Evolutionary conservation across 495 filamentous ascomycete genomes (phyloP).

Genomic region (Xylaria telfairii): DNA sequence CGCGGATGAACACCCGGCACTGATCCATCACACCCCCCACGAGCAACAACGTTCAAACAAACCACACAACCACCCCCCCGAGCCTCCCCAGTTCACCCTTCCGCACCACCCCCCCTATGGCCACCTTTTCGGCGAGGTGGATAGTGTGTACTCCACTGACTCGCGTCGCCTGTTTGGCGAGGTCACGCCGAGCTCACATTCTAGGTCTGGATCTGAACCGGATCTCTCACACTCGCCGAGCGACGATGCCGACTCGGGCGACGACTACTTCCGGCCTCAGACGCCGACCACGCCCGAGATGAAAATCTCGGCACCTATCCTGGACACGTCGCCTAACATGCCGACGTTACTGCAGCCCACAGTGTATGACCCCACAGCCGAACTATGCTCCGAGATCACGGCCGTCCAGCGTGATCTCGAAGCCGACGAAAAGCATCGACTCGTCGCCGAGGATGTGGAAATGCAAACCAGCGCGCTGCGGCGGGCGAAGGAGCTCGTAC

Average conservation of each 20-base stretch:
- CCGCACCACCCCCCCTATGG: conserved; percentile 29
- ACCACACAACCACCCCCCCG: conserved; percentile 22
- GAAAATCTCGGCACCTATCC: conserved; percentile 50
- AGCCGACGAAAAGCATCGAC: conserved; percentile 42
- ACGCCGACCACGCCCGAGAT: conserved; percentile 39
- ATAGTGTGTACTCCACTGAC: conserved; percentile 34
- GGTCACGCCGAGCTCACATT: conserved; percentile 29
- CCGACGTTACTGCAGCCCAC: conserved; percentile 39
- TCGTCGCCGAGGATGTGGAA: conserved; percentile 48
- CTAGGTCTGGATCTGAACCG: conserved; percentile 33
- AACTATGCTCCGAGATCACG: conserved; percentile 47
- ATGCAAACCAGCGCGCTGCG: conserved; percentile 49
- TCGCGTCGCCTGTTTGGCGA: conserved; percentile 40
- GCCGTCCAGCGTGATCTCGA: conserved; percentile 51
- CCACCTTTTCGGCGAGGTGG: conserved; percentile 37
- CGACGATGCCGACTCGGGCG: conserved; percentile 50
- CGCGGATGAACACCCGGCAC: conserved; percentile 25
- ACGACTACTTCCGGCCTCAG: conserved; percentile 44
- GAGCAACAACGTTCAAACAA: conserved; percentile 33
- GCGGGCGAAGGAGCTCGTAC: conserved; percentile 52
- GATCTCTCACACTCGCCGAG: conserved; percentile 41
- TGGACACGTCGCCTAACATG: conserved; percentile 47
- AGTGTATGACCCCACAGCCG: conserved; percentile 53
- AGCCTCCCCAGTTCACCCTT: conserved; percentile 32
- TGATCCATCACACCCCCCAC: conserved; percentile 15